Evolutionary conservation across 2,329 filamentous ascomycete species (phyloP), one percentile per base, ranked within the genome.

Genomic region (Colletotrichum plurivorum): DNA sequence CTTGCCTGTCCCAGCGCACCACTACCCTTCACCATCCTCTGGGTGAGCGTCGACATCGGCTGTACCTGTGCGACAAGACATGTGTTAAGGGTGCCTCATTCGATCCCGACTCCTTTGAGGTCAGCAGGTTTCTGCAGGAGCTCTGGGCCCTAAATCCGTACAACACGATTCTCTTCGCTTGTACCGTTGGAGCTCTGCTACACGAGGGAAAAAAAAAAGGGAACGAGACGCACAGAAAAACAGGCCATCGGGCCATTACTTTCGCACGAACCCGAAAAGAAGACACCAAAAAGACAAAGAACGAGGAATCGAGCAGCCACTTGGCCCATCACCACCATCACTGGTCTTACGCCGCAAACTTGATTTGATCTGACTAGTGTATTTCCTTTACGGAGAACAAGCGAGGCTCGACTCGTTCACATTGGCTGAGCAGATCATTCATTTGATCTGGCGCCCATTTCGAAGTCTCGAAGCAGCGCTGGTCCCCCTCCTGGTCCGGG

Each of bases 61-160:
- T 36, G 31, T 36, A 22, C 51, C 39, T 45, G 41, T 55, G 20
- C 41, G 18, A 65, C 41, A 64, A 69, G 67, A 61, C 39, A 69
- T 69, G 67, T 71, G 64, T 71, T 65, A 69, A 65, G 68, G 64
- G 70, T 57, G 61, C 68, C 58, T 59, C 57, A 58, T 67, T 65
- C 68, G 59, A 76, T 76, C 74, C 70, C 77, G 79, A 85, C 88
- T 91, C 89, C 90, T 92, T 92, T 92, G 89, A 92, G 90, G 90
- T 91, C 92, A 93, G 92, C 91, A 88, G 90, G 91, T 85, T 88
- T 88, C 92, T 94, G 92, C 92, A 93, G 91, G 90, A 93, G 89
- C 49, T 67, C 52, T 58, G 67, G 67, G 67, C 56, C 67, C 52
- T 41, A 39, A 62, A 67, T 57, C 61, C 51, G 67, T 65, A 65